Conservation (phyloP, 371 early-diverging fungal species). For the Globomyces sp. region DNA sequence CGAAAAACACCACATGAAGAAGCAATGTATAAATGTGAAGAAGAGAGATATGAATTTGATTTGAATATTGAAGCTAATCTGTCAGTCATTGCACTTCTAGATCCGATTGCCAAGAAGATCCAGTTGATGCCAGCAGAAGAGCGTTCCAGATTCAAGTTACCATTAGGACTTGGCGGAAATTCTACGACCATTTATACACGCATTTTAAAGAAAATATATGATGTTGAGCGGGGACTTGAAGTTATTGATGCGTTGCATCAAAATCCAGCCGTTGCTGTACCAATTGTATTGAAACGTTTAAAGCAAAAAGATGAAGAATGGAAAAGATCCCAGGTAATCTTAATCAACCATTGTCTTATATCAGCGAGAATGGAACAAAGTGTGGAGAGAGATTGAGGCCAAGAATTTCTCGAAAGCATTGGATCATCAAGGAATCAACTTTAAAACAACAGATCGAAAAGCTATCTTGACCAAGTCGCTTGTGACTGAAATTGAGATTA, state of each 20-base stretch:
- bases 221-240: conserved; percentile 78
- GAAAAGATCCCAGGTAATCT: conserved; percentile 54
- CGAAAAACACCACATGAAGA: conserved; percentile 96
- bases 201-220: conserved; percentile 93
- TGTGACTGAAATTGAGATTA: conserved; percentile 77
- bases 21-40: conserved; percentile 93
- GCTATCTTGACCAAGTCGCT: conserved; percentile 75
- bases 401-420: conserved; percentile 96
- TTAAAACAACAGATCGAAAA: conserved; percentile 88
- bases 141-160: conserved; percentile 65
- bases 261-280: conserved; percentile 91
- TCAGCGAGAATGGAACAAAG: conserved; percentile 87
- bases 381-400: conserved; percentile 93
- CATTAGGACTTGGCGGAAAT: conserved; percentile 74
- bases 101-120: conserved; percentile 78
- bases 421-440: conserved; percentile 90
- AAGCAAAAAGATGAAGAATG: conserved; percentile 98
- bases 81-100: conserved; percentile 85
- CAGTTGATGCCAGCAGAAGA: conserved; percentile 82
- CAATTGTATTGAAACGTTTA: conserved; percentile 92
- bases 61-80: conserved; percentile 93
- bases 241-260: conserved; percentile 90
- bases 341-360: no score
- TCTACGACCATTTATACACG: conserved; percentile 85
- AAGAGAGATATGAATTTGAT: conserved; percentile 98